These are phyloP conservation scores for Anisodus tanguticus DNA, from an alignment of 257 asterid species.

Conservation along the genomic window DNA sequence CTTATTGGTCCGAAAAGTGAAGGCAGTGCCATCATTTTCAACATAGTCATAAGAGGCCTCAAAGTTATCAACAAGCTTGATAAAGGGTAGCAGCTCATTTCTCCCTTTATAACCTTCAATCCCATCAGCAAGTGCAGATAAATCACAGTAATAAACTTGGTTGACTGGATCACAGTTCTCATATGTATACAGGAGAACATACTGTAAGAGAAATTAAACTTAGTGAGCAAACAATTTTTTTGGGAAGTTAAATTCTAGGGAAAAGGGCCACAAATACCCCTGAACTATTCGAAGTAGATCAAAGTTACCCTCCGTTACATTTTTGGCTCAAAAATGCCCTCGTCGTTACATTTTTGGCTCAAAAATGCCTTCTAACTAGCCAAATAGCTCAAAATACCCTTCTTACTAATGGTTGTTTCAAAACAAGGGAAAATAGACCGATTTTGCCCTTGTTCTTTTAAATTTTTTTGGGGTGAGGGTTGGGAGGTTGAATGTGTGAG, in stretches of 20 bases:
- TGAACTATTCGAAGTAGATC: no score
- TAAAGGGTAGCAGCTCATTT: constrained; percentile 76
- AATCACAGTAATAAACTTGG: constrained; percentile 82
- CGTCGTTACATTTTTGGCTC: no score
- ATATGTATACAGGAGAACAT: constrained; percentile 60
- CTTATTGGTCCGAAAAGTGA: constrained; percentile 87
- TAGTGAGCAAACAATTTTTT: neutral
- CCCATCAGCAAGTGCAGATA: constrained; percentile 67
- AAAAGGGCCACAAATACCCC: no score
- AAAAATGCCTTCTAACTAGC: no score
- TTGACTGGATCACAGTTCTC: constrained; percentile 90
- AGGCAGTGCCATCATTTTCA: constrained; percentile 79
- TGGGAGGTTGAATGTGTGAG: no score
- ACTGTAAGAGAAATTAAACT: constrained; percentile 57
- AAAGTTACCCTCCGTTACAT: no score
- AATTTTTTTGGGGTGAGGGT: no score
- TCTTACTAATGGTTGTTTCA: no score
- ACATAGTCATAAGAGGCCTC: constrained; percentile 72
- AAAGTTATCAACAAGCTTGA: constrained; percentile 84
- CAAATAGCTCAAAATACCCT: no score
- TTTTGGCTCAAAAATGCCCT: no score
- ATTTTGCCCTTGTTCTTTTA: no score
- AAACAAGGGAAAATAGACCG: no score
- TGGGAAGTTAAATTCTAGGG: neutral
- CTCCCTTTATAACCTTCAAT: constrained; percentile 70